A percentile compares a stretch with the other conserved stretches of the same genome.
Evolutionary conservation across 495 filamentous ascomycete genomes (phyloP).

Genomic region (Aspergillus wentii): DNA sequence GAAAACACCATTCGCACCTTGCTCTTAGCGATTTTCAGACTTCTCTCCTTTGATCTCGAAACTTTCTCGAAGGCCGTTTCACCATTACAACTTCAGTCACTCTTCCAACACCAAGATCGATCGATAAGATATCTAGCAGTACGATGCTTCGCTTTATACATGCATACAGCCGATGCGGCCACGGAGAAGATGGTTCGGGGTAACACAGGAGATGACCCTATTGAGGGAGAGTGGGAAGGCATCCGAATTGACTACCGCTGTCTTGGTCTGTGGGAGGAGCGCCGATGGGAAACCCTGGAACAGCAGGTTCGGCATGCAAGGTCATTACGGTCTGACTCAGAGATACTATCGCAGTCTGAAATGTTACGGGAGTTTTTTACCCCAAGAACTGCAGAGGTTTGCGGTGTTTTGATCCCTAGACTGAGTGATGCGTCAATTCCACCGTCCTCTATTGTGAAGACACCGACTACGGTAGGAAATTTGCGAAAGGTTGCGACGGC

Average conservation of each 20-base stretch:
- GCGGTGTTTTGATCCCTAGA: conserved; percentile 63
- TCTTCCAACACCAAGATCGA: conserved; percentile 57
- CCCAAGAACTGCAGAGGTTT: conserved; percentile 47
- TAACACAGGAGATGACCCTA: conserved; percentile 55
- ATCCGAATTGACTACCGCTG: conserved; percentile 77
- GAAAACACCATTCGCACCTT: conserved; percentile 27
- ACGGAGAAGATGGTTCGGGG: conserved; percentile 62
- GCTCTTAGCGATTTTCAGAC: conserved; percentile 68
- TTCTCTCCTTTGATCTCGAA: conserved; percentile 67
- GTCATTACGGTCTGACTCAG: conserved; percentile 14
- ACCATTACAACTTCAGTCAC: conserved; percentile 59
- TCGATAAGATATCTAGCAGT: conserved; percentile 76
- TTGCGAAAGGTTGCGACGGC: conserved; percentile 60
- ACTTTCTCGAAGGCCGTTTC: conserved; percentile 57
- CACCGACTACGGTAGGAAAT: conserved; percentile 65
- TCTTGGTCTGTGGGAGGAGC: conserved; percentile 74
- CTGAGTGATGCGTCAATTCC: conserved; percentile 40
- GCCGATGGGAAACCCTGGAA: conserved; percentile 33
- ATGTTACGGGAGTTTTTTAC: conserved; percentile 42
- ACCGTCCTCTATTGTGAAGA: conserved; percentile 60
- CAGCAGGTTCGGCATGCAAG: conserved; percentile 17
- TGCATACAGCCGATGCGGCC: conserved; percentile 75
- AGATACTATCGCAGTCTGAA: conserved; percentile 25
- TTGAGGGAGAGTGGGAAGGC: conserved; percentile 72
- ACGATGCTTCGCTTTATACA: conserved; percentile 69